These are phyloP conservation scores for Orbilia javanica DNA, from an alignment of 2,329 filamentous ascomycete genomes.

Conservation along the genomic window DNA sequence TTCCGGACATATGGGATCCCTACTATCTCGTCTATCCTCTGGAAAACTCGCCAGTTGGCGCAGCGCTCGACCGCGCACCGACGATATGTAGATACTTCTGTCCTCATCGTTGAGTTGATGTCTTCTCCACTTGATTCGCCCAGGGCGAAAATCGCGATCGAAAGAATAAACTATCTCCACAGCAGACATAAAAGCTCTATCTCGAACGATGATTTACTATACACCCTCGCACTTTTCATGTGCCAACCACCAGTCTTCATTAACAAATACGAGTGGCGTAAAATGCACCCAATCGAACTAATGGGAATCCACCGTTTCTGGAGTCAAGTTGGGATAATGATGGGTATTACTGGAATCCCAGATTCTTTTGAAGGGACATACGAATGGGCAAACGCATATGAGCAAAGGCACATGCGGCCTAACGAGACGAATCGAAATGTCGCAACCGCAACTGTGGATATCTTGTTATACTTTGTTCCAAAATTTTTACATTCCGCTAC, in stretches of 20 bases:
- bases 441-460: conserved; percentile 72
- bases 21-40: conserved; percentile 69
- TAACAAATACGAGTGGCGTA: conserved; percentile 77
- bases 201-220: conserved; percentile 74
- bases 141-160: conserved; percentile 70
- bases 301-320: conserved; percentile 78
- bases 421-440: conserved; percentile 68
- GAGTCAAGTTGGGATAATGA: conserved; percentile 78
- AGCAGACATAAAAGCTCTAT: conserved; percentile 72
- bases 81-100: conserved; percentile 70
- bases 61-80: conserved; percentile 68
- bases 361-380: conserved; percentile 69
- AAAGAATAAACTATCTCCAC: conserved; percentile 76
- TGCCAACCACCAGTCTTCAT: conserved; percentile 76
- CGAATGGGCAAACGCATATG: conserved; percentile 72
- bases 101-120: conserved; percentile 69
- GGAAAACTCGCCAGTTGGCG: conserved; percentile 69
- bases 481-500: conserved; percentile 66
- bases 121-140: conserved; percentile 66
- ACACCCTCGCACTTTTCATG: conserved; percentile 76
- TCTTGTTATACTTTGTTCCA: conserved; percentile 72
- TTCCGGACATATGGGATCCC: conserved; percentile 74
- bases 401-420: conserved; percentile 72
- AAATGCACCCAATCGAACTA: conserved; percentile 75
- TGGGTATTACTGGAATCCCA: conserved; percentile 72